Evolutionary conservation across 441 rosid species (phyloP).

Genomic region (Euphorbia corollata): DNA sequence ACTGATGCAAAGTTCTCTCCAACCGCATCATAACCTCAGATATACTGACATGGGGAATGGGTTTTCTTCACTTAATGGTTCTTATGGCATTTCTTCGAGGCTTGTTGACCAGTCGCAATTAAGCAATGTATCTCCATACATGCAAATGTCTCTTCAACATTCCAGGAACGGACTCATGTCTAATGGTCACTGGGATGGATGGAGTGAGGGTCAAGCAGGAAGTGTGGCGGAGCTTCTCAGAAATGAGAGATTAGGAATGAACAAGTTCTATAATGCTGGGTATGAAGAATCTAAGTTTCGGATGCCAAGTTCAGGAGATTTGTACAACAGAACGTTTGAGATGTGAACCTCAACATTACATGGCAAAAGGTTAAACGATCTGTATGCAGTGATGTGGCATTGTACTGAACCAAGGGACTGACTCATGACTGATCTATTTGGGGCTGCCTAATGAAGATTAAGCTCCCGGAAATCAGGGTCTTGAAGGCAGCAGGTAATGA

Average conservation of each 20-base stretch:
- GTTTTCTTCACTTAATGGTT: constrained; percentile 44
- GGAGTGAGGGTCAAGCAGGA: constrained; percentile 65
- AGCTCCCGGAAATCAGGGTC: constrained; percentile 31
- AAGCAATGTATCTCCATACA: constrained; percentile 41
- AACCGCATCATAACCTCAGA: constrained; percentile 52
- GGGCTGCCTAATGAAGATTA: constrained; percentile 34
- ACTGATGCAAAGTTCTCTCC: constrained; percentile 60
- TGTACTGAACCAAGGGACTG: constrained; percentile 24
- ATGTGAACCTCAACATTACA: constrained; percentile 43
- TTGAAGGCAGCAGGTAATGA: constrained; percentile 34
- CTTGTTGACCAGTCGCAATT: constrained; percentile 55
- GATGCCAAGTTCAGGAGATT: constrained; percentile 64
- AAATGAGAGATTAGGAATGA: constrained; percentile 66
- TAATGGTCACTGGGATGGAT: constrained; percentile 78
- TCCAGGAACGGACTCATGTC: constrained; percentile 52
- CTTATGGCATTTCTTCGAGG: constrained; percentile 63
- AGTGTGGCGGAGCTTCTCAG: constrained; percentile 63
- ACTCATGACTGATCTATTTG: constrained; percentile 26
- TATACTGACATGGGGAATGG: constrained; percentile 43
- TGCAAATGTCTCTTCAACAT: constrained; percentile 52
- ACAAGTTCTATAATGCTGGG: constrained; percentile 44
- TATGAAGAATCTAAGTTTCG: constrained; percentile 70
- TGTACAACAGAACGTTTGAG: constrained; percentile 69
- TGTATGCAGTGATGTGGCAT: constrained; percentile 17
- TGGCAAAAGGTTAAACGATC: constrained; percentile 19